These are phyloP conservation scores for Talaromyces thailandensis DNA, from an alignment of 495 filamentous ascomycete species.

Conservation along the genomic window DNA sequence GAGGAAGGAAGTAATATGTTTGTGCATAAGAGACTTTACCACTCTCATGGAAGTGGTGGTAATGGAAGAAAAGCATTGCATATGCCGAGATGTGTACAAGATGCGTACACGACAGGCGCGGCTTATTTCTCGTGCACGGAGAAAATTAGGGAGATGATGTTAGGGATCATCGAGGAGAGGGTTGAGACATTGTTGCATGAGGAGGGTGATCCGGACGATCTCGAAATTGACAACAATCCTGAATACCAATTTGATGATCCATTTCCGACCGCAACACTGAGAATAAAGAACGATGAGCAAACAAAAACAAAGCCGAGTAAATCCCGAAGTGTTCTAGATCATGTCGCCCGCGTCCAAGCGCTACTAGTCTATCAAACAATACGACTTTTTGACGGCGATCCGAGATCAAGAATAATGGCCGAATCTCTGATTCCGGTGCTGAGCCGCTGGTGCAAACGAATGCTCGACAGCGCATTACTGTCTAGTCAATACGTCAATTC, in stretches of 20 bases:
- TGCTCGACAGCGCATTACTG: constrained; percentile 6
- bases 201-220: constrained; percentile 16
- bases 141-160: background rate
- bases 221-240: background rate
- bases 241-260: background rate
- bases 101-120: constrained; percentile 1
- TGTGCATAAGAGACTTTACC: constrained; percentile 1
- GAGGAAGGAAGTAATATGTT: constrained; percentile 3
- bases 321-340: constrained; percentile 22
- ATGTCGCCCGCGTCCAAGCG: constrained; percentile 24
- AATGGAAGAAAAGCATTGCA: background rate
- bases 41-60: background rate
- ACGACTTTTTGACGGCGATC: constrained; percentile 48
- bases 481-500: constrained; percentile 3
- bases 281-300: background rate
- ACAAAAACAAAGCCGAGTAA: background rate
- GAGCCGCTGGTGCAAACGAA: background rate
- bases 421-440: constrained; percentile 38
- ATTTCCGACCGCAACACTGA: background rate
- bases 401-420: constrained; percentile 35
- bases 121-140: constrained; percentile 3
- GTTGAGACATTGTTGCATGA: constrained; percentile 12
- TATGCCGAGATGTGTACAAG: constrained; percentile 5
- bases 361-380: constrained; percentile 36
- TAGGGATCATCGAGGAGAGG: constrained; percentile 1